Conservation (phyloP, 495 filamentous ascomycete species). For the Penicillium cosmopolitanum region DNA sequence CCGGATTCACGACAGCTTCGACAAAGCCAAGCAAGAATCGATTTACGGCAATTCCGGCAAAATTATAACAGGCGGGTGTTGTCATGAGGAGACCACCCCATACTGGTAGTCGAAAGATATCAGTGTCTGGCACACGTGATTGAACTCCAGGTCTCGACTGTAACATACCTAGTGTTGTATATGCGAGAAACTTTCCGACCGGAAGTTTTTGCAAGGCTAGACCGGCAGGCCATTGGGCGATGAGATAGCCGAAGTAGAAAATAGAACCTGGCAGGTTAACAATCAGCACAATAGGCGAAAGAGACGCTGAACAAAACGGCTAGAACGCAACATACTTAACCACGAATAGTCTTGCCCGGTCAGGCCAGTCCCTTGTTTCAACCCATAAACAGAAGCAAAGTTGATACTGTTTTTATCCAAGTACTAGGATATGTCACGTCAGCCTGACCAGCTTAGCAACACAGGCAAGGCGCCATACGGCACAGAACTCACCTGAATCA, state of each 20-base stretch:
- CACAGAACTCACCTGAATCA: constrained; percentile 35
- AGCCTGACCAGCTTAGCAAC: constrained; percentile 16
- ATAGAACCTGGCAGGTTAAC: constrained; percentile 40
- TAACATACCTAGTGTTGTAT: constrained; percentile 35
- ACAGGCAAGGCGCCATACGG: background rate
- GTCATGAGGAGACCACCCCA: constrained; percentile 49
- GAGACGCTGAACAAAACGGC: background rate
- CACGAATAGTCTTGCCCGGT: constrained; percentile 62
- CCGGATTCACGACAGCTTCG: constrained; percentile 61
- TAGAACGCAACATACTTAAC: constrained; percentile 36
- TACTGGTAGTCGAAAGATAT: constrained; percentile 24
- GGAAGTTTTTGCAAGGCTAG: constrained; percentile 57
- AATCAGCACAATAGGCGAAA: background rate
- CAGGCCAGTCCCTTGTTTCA: constrained; percentile 54
- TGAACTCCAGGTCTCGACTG: too few relatives aligned
- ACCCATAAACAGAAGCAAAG: constrained; percentile 62
- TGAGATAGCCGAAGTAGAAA: constrained; percentile 59
- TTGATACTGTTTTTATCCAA: constrained; percentile 65
- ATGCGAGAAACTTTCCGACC: constrained; percentile 53
- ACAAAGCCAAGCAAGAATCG: constrained; percentile 56
- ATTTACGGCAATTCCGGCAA: constrained; percentile 47
- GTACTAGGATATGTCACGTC: constrained; percentile 39
- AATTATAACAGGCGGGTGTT: constrained; percentile 44
- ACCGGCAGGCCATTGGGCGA: constrained; percentile 56
- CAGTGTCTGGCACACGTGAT: background rate